Conservation (phyloP, 306 rosid species). For the Purshia tridentata region DNA sequence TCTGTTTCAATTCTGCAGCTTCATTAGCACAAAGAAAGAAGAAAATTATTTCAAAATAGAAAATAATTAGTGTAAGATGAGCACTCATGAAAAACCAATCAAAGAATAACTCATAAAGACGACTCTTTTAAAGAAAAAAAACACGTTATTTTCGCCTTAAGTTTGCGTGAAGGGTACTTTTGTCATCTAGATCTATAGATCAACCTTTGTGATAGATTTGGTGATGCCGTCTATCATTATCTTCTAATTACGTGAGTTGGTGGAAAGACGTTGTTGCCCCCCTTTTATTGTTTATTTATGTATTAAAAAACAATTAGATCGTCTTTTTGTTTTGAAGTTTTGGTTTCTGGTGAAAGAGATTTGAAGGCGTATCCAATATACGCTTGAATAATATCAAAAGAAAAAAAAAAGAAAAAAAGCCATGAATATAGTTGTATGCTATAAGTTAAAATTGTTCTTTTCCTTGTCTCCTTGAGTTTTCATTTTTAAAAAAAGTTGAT, state of each 20-base stretch:
- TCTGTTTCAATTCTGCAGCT: not conserved
- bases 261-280: conserved; percentile 45
- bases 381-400: not conserved
- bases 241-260: conserved; percentile 25
- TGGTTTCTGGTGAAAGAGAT: not conserved
- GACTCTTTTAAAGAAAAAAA: no score
- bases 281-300: not conserved
- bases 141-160: no score
- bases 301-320: not conserved
- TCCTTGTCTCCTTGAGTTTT: not conserved
- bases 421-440: not conserved
- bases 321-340: not conserved
- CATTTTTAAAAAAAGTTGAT: not conserved
- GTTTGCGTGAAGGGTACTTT: conserved; percentile 35
- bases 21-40: conserved; percentile 4
- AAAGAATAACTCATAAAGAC: no score
- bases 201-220: conserved; percentile 18
- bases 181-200: conserved; percentile 38
- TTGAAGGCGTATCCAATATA: not conserved
- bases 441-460: not conserved
- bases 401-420: not conserved
- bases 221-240: conserved; percentile 19
- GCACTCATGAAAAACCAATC: not conserved
- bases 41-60: not conserved
- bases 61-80: not conserved